Percentiles rank a stretch among this genome's conserved stretches.
Conservation (phyloP, 257 asterid species). For the Datura wrightii region DNA sequence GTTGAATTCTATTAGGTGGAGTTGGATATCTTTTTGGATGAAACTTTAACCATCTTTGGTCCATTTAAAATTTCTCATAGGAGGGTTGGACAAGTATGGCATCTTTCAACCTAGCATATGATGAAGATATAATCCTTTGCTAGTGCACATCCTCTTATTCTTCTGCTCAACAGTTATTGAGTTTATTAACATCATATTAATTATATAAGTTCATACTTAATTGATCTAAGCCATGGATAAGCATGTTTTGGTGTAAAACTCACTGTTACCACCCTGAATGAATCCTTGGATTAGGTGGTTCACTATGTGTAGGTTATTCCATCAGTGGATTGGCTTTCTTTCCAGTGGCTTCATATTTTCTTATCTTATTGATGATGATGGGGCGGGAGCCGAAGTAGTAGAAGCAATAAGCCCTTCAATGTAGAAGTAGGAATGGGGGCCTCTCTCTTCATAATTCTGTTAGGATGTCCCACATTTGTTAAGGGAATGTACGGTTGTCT, state of each 20-base stretch:
- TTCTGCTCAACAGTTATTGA: background rate
- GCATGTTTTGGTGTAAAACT: background rate
- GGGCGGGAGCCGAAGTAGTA: background rate
- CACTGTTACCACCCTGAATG: background rate
- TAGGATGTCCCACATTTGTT: background rate
- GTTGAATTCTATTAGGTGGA: slow-evolving; percentile 22
- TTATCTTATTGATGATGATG: background rate
- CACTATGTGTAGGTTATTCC: background rate
- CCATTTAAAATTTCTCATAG: background rate
- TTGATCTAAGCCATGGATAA: background rate
- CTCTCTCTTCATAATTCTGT: background rate
- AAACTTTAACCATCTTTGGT: background rate
- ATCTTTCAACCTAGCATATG: background rate
- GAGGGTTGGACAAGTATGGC: background rate
- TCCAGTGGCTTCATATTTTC: background rate
- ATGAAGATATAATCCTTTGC: slow-evolving; percentile 4
- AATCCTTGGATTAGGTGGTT: background rate
- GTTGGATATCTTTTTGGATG: background rate
- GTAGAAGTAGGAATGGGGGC: background rate
- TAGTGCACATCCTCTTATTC: slow-evolving; percentile 18
- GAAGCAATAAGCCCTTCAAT: background rate
- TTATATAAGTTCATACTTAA: background rate
- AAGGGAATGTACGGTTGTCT: background rate
- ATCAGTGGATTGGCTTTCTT: background rate
- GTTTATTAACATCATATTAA: background rate